Base-by-base conservation (phyloP, 768 basidiomycete genomes). In the Phylloporus scabripes region DNA sequence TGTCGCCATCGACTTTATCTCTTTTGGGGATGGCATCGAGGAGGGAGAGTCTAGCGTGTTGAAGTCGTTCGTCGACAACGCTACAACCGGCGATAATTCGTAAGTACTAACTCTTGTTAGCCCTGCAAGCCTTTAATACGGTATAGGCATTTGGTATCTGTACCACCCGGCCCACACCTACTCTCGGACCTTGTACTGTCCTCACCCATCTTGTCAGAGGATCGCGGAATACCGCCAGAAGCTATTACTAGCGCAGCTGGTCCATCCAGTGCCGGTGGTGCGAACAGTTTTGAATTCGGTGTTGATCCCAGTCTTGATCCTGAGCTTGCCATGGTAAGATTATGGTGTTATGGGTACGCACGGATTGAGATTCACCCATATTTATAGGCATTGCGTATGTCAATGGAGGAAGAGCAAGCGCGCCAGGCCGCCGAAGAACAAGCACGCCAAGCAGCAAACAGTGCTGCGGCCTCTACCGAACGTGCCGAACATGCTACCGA, bases 271-370 rank as follows among this genome's bases (percentile, higher is more conserved):
- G 76, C 76, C 20, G 73, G 72, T 29, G 69, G 76, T 4, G 73
- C 71, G 21, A 76, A 74, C 42, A 74, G 74, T 59, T 92, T 89
- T 57, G 91, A 91, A 61, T 94, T 92, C 57, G 90, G 89, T 44
- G 85, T 99, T 5, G 96, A 98, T 67, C 95, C 96, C 4, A 91
- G 82, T 64, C 75, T 97, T 52, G 95, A 98, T 63, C 95, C 95
- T 0, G 95, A 98, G 66, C 76, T 99, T 41, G 95, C 96, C 2
- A 92, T 97, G 92, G 94, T 92, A 49, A 51, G 78, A 67, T 20
- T 44, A 6, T 34, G 8, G 14, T 31, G 47, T 17, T 36, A 28
- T 17, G 28, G 36, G 5, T 42, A 11, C 7, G 28, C 5, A 5
- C 49, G n/a, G 18, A 37, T 18, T 36, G 28, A 33, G 37, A 18